Base-by-base conservation (phyloP, 2,329 filamentous ascomycete genomes). In the Clonostachys solani region DNA sequence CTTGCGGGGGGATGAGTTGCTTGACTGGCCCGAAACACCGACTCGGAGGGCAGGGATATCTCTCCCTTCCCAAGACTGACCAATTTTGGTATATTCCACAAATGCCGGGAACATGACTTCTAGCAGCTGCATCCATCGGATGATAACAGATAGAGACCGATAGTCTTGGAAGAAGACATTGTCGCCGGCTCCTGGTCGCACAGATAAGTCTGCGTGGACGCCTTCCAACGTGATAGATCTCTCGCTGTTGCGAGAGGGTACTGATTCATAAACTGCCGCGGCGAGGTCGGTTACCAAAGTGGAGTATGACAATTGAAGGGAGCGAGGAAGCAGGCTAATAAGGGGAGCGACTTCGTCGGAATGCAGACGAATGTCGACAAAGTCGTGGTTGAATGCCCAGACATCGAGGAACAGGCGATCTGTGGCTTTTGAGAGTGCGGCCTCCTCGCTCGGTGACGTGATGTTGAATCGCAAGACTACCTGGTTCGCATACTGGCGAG, bases 81-180 rank as follows among this genome's bases (percentile, higher is more conserved):
- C 94, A 35, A 97, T 82, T 48, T 72, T 87, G 52, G 87, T 81
- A 54, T 86, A 78, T 45, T 81, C 75, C 40, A 92, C 87, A 55
- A 91, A 84, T 1, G 84, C 85, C 0, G 89, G 86, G 63, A 96
- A 97, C 80, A 97, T 91, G 47, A 89, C 92, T 41, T 89, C 82
- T 54, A 96, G 78, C 37, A 96, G 78, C 43, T 83, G 84, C 86
- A 97, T 92, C 94, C 94, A 99, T 35, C 87, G 88, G n/a, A 80
- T 72, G 48, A 95, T 87, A 40, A 78, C 91, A 4, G 87, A 83
- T 18, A 95, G 74, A 2, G 92, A 90, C 60, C 96, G 94, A 64
- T 96, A 99, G 60, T 96, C 84, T 45, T 83, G 80, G 69, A 99
- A 97, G 71, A 96, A 97, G 37, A 95, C 74, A 59, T 91, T 89